Conservation (phyloP, 2,329 filamentous ascomycete species). For the Colletotrichum australisinense region DNA sequence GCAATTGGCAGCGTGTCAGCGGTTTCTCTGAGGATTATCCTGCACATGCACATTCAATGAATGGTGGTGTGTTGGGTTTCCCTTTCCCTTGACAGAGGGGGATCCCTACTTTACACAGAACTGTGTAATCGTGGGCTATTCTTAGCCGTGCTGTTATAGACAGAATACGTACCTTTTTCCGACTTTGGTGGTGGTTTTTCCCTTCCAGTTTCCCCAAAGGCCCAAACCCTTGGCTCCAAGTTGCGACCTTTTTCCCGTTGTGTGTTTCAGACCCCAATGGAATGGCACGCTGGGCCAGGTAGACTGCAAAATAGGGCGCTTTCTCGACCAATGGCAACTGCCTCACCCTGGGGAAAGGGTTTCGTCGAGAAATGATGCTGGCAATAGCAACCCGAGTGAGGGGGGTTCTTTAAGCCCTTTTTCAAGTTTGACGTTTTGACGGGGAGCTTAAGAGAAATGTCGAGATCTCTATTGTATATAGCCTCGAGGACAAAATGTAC, state of each 20-base stretch:
- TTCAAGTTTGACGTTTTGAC: too few species aligned
- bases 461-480: neutral
- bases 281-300: constrained; percentile 14
- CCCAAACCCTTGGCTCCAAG: constrained; percentile 15
- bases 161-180: constrained; percentile 15
- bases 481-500: too few species aligned
- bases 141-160: constrained; percentile 20
- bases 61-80: neutral
- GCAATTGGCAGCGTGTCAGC: constrained; percentile 20
- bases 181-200: too few species aligned
- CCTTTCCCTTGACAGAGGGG: neutral
- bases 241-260: constrained; percentile 15
- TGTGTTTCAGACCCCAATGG: constrained; percentile 27
- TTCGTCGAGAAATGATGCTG: neutral
- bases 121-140: constrained; percentile 14
- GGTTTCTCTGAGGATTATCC: neutral
- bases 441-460: neutral
- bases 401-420: neutral
- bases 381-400: neutral
- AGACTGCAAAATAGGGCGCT: neutral
- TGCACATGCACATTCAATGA: too few species aligned
- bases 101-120: neutral
- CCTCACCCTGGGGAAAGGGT: neutral
- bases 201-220: neutral
- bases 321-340: neutral